These are phyloP conservation scores for Zygosaccharomyces bailii DNA, from an alignment of 805 yeast genomes.

Conservation along the genomic window DNA sequence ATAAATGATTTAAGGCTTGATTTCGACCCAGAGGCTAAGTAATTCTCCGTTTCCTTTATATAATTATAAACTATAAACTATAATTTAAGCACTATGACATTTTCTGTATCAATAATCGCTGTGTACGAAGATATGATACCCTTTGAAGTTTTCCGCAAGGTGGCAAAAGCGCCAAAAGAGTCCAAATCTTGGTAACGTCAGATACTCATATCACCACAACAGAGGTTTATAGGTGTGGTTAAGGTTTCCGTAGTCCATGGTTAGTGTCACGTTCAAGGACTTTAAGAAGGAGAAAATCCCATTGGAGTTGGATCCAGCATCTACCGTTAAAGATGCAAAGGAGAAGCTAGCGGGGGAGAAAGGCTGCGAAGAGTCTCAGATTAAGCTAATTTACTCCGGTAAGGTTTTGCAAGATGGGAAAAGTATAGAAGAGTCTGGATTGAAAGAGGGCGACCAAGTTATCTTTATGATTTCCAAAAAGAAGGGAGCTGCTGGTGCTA, in stretches of 20 bases:
- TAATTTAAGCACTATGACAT: not conserved
- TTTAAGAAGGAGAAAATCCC: conserved; percentile 87
- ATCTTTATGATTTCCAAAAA: conserved; percentile 84
- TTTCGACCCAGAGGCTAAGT: conserved; percentile 19
- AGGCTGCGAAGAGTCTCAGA: conserved; percentile 64
- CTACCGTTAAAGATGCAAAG: conserved; percentile 68
- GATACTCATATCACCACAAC: not conserved
- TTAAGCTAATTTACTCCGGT: conserved; percentile 90
- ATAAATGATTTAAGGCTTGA: conserved; percentile 29
- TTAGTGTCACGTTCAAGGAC: conserved; percentile 59
- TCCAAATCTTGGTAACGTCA: not conserved
- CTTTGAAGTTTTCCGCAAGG: conserved; percentile 1
- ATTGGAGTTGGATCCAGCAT: conserved; percentile 67
- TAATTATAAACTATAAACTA: not conserved
- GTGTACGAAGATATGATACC: not conserved
- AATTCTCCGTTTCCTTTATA: conserved; percentile 13
- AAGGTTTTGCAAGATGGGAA: conserved; percentile 85
- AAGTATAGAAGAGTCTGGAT: conserved; percentile 63
- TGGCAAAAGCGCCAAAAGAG: conserved; percentile 9
- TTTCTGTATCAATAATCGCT: not conserved
- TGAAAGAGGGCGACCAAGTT: conserved; percentile 81
- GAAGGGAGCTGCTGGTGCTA: conserved; percentile 30
- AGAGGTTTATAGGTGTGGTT: not conserved
- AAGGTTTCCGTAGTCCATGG: conserved; percentile 17
- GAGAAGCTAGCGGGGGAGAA: conserved; percentile 66